Evolutionary conservation across 495 filamentous ascomycete genomes (phyloP).

Genomic region (Friedmanniomyces endolithicus): DNA sequence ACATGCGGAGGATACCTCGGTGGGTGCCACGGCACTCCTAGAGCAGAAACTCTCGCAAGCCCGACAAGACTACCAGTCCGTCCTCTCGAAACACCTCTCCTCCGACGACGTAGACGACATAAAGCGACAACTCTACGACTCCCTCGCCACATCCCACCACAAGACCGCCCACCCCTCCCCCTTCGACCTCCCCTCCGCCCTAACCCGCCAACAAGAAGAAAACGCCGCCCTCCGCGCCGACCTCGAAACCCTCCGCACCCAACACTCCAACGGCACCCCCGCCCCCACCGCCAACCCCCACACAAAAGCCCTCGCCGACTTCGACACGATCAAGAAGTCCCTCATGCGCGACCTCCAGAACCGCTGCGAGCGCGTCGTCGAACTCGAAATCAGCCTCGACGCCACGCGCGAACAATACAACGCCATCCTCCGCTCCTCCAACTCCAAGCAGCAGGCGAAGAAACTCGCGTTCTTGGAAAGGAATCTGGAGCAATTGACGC

Average conservation of each 20-base stretch:
- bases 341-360: conserved; percentile 98
- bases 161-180: conserved; percentile 44
- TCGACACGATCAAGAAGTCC: conserved; percentile 98
- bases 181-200: conserved; percentile 57
- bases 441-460: conserved; percentile 97
- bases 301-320: conserved; percentile 74
- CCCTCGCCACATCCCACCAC: conserved; percentile 60
- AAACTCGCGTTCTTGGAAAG: conserved; percentile 99
- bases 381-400: conserved; percentile 92
- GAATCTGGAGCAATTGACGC: conserved; percentile 93
- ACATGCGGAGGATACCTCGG: conserved; percentile 41
- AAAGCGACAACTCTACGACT: conserved; percentile 62
- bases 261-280: conserved; percentile 38
- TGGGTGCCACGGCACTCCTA: conserved; percentile 53
- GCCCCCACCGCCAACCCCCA: conserved; percentile 20
- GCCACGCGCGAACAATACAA: conserved; percentile 98
- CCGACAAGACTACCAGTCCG: conserved; percentile 67
- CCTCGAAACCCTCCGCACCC: conserved; percentile 63
- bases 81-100: conserved; percentile 66
- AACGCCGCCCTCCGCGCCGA: conserved; percentile 60
- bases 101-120: conserved; percentile 73
- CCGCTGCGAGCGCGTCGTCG: conserved; percentile 88
- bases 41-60: conserved; percentile 59
- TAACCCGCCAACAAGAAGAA: conserved; percentile 60
- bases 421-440: conserved; percentile 85